Base-by-base conservation (phyloP, 2,329 filamentous ascomycete genomes). In the Didymella pinodella region DNA sequence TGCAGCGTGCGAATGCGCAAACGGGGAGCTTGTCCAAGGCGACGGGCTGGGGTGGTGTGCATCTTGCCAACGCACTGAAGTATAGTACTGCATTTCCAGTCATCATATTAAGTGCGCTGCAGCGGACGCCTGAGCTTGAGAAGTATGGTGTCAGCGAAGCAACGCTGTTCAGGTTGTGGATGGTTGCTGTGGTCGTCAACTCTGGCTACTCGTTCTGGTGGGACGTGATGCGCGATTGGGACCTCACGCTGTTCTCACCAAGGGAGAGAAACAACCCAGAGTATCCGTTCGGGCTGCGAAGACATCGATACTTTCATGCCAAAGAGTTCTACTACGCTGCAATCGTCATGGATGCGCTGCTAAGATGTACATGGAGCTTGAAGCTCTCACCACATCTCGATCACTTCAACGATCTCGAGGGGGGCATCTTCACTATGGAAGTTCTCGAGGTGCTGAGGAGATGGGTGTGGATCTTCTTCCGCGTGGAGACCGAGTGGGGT, bases 141-240 rank as follows among this genome's bases (percentile, higher is more conserved):
- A 80, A 79, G 18, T 80, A 82, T 53, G 80, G 83, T 47, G 80
- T 86, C 68, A 84, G 82, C 43, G 83, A 87, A 69, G 77, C 82
- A n/a, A 80, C 80, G 0, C 75, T 88, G 41, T 84, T 84, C 67
- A 80, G 83, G 44, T 71, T 86, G 64, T 83, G 85, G 85, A 81
- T 96, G 29, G 78, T 85, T 34, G 90, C 90, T 43, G 90, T 92
- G 29, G 81, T 92, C 32, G 73, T 95, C 69, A 97, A 99, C 77
- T 96, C 92, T 14, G 82, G 90, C 44, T 99, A 97, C 79, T 93
- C 90, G n/a, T 98, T 98, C 81, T 99, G 95, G 83, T 99, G 95
- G 95, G 95, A 99, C 71, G 88, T 98, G 29, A 85, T 92, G 54
- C 95, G 93, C 80, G 95, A 99, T 82, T 99, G 95, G 95, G 95